These are phyloP conservation scores for Botryotinia globosa DNA, from an alignment of 2,329 filamentous ascomycete genomes.

Conservation along the genomic window DNA sequence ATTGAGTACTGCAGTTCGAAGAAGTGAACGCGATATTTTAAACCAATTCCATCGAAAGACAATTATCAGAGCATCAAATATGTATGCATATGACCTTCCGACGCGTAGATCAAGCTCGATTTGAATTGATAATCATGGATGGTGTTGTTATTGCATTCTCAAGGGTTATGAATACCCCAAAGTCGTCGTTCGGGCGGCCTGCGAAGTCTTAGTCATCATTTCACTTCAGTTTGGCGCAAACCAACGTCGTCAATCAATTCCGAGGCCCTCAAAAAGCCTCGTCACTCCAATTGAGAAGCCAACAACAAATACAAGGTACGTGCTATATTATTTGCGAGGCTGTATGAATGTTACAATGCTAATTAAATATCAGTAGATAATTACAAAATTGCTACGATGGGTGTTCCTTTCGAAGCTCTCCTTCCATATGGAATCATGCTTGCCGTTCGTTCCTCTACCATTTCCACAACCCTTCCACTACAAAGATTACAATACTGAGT, in stretches of 20 bases:
- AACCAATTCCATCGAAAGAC: slow-evolving; percentile 25
- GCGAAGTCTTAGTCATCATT: slow-evolving; percentile 25
- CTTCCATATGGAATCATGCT: slow-evolving; percentile 44
- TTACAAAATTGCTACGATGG: slow-evolving; percentile 38
- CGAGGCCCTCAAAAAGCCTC: slow-evolving; percentile 13
- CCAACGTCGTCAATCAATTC: slow-evolving; percentile 30
- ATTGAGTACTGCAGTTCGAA: background rate
- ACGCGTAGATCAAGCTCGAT: slow-evolving; percentile 38
- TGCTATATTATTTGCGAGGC: background rate
- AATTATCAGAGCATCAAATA: slow-evolving; percentile 29
- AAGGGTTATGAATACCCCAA: slow-evolving; percentile 20
- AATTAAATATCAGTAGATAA: slow-evolving; percentile 28
- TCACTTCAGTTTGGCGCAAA: slow-evolving; percentile 19
- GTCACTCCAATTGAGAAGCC: slow-evolving; percentile 26
- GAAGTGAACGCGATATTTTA: slow-evolving; percentile 32
- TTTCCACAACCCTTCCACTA: background rate
- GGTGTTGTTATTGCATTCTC: slow-evolving; percentile 32
- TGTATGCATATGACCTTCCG: slow-evolving; percentile 30
- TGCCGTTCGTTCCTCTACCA: slow-evolving; percentile 35
- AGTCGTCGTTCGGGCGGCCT: slow-evolving; percentile 28
- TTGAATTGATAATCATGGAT: slow-evolving; percentile 30
- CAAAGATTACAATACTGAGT: slow-evolving; percentile 25
- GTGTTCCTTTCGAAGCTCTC: slow-evolving; percentile 44
- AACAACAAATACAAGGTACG: slow-evolving; percentile 30
- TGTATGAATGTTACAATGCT: background rate